Evolutionary conservation across 352 stramenopile species (phyloP).

Genomic region (Saprolegnia parasitica): DNA sequence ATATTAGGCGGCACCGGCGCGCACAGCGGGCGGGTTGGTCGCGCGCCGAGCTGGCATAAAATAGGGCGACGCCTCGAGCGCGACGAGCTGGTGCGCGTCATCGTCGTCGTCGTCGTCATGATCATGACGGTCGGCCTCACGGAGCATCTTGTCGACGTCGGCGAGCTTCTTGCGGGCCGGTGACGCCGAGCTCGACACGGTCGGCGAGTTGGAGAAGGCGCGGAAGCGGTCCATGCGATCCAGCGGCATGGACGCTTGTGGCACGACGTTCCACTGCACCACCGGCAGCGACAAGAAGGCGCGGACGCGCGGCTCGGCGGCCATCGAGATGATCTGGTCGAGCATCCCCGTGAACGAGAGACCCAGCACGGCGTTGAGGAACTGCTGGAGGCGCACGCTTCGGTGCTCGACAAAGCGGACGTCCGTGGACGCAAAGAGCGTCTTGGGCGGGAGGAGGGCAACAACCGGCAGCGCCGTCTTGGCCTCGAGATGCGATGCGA

Average conservation of each 20-base stretch:
- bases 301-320: constrained; percentile 58
- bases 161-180: background rate
- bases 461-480: constrained; percentile 51
- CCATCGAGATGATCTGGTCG: constrained; percentile 61
- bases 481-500: constrained; percentile 46
- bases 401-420: constrained; percentile 57
- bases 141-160: background rate
- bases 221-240: constrained; percentile 23
- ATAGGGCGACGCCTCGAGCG: background rate
- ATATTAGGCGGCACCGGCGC: constrained; percentile 12
- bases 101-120: constrained; percentile 21
- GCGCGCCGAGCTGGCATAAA: background rate
- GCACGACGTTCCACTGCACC: constrained; percentile 67
- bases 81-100: constrained; percentile 11
- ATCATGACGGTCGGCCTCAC: background rate
- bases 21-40: background rate
- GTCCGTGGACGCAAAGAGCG: constrained; percentile 55
- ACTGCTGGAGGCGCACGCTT: constrained; percentile 52
- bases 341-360: constrained; percentile 60
- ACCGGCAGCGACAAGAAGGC: constrained; percentile 58
- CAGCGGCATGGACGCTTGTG: constrained; percentile 23
- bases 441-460: constrained; percentile 61
- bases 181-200: constrained; percentile 10
- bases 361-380: constrained; percentile 53
- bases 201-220: constrained; percentile 27